phyloP scores from a whole-genome alignment of 1,284 basidiomycete genomes.

The Trichosporon coremiiforme region DNA sequence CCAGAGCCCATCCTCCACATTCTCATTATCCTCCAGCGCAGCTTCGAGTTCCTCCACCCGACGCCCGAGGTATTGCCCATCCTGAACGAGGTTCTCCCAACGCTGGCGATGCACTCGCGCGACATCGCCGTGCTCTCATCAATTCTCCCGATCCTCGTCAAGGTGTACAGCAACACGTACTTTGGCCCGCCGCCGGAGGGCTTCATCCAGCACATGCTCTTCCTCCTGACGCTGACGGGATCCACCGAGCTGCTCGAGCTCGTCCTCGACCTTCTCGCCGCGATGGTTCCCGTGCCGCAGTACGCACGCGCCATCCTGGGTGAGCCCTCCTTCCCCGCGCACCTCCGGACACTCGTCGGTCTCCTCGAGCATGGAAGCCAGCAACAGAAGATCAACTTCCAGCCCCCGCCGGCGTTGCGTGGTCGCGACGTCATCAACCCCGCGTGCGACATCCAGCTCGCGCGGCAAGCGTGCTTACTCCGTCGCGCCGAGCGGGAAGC shows the following conservation, averaged over 20 bases:
- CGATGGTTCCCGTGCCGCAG: slow-evolving; percentile 37
- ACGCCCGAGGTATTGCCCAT: slow-evolving; percentile 22
- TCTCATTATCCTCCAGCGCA: slow-evolving; percentile 41
- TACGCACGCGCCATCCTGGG: slow-evolving; percentile 42
- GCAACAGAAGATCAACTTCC: slow-evolving; percentile 30
- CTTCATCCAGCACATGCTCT: slow-evolving; percentile 45
- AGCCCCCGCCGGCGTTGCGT: slow-evolving; percentile 26
- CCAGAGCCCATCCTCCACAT: slow-evolving; percentile 49
- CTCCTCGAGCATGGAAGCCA: slow-evolving; percentile 40
- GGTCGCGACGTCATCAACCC: slow-evolving; percentile 44
- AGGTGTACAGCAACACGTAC: slow-evolving; percentile 5
- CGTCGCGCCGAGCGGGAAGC: slow-evolving; percentile 40
- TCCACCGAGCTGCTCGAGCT: slow-evolving; percentile 41
- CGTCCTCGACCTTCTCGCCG: slow-evolving; percentile 47
- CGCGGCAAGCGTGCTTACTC: slow-evolving; percentile 37
- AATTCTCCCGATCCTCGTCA: slow-evolving; percentile 45
- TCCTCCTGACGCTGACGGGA: slow-evolving; percentile 40
- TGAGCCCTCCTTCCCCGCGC: slow-evolving; percentile 34
- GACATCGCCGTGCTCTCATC: slow-evolving; percentile 42
- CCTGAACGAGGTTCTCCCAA: slow-evolving; percentile 39
- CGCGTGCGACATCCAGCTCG: slow-evolving; percentile 34
- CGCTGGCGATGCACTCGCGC: slow-evolving; percentile 42
- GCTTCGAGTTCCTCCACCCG: slow-evolving; percentile 35
- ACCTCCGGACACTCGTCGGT: slow-evolving; percentile 41
- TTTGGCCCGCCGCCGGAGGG: slow-evolving; percentile 26